Base-by-base conservation (phyloP, 805 yeast genomes). In the Zygoascus biomembranicola region DNA sequence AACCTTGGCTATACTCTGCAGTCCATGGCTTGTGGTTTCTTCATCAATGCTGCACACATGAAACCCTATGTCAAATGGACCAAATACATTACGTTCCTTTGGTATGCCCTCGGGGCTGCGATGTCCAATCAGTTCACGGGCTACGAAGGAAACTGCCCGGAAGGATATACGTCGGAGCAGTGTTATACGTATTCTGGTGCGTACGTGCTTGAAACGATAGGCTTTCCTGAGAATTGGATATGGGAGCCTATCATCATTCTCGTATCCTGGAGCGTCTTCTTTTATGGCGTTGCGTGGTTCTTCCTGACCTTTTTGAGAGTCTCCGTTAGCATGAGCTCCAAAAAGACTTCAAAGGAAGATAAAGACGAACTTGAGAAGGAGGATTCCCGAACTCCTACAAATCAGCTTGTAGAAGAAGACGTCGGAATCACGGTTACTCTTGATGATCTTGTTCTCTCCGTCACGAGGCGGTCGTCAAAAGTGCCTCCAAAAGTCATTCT, bases 41-140 rank as follows among this genome's bases (percentile, higher is more conserved):
- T 85, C 63, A 85, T 84, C 20, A 87, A 87, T 65, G 80, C 90
- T 0, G 72, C 74, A 8, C 75, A 79, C 0, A 76, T 87, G 81
- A 95, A 95, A 0, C 95, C 86, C 1, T 89, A 89, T 62, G 95
- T 88, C 8, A 74, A 88, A 37, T 88, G 96, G 96, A 77, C 84
- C 5, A 86, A 84, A 63, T 88, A 85, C 66, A 71, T 83, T 53
- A 83, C 92, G 0, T 85, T 79, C 63, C 74, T 84, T 51, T 89
- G 90, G 87, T 88, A 85, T 63, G 83, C 82, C 0, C 85, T 85
- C 67, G 94, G 94, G 2, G 82, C 82, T 1, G 62, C 83, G 53
- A 61, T 77, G 43, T 76, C 90, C 0, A 85, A 82, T 62, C 83
- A 87, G 59, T 88, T 79, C 63, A 73, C 85, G 1, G 78, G 76